Evolutionary conservation across 1,139 yeast genomes (phyloP), one percentile per base, ranked within the genome.

Genomic region (Debaryomycetaceae sp.): DNA sequence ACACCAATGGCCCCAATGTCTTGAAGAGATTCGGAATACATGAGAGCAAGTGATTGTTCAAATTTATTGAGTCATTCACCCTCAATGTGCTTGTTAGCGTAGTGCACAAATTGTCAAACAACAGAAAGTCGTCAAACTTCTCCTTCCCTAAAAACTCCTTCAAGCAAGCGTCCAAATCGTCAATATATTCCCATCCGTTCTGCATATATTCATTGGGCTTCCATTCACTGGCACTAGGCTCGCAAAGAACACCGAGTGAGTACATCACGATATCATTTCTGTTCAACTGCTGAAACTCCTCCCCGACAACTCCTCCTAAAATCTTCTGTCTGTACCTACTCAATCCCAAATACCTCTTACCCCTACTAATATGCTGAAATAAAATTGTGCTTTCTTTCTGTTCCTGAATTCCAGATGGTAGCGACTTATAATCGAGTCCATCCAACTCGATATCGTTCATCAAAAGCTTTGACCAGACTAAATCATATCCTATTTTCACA

Each of bases 391-490:
- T 91, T 37, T 70, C 61, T 9, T 63, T 60, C 24, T 70, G 72
- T 36, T 82, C 79, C 58, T 89, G 97, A n/a, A 88, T 72, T 1
- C 97, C 96, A 0, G 95, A 85, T 1, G 97, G 97, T 44, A 90
- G 66, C 9, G 83, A 75, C 53, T 85, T 84, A 63, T 78, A 88
- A 60, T 90, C 97, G 17, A 88, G 56, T 5, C 76, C 77, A 3
- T 57, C 54, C 27, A 70, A 52, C 24, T 59, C 54, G 6, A 68
- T 44, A 22, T 49, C 44, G 6, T 57, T 52, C 36, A 56, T 52
- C 4, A 58, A 39, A 0, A 68, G 54, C 42, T 67, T 65, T 34
- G 72, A 66, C 88, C 88, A 85, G 37, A 74, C 75, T 41, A 83
- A 54, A 43, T 76, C 78, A 59, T 84, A 82, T 6, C 95, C 95